Percentiles rank a stretch among this genome's conserved stretches.
These are phyloP conservation scores for Zoysia matrella DNA, from an alignment of 202 grass and related monocot genomes.

Conservation along the genomic window DNA sequence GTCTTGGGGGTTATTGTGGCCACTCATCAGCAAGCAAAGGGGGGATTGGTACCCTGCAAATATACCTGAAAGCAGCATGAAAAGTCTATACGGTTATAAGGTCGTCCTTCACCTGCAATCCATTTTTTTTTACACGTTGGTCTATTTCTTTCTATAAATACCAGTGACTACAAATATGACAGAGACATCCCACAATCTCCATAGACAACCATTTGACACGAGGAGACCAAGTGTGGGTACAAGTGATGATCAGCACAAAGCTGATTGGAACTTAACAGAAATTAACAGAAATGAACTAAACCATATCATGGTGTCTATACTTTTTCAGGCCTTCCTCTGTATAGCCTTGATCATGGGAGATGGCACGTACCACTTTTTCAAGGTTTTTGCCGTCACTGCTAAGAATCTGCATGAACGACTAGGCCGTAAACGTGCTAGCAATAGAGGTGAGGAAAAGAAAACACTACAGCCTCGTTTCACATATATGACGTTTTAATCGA, in stretches of 20 bases:
- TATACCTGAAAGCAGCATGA: conserved; percentile 79
- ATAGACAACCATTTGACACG: neutral
- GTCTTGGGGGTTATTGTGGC: conserved; percentile 96
- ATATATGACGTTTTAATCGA: neutral
- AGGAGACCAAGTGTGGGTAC: neutral
- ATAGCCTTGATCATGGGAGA: conserved; percentile 81
- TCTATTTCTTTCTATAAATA: neutral
- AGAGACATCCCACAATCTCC: neutral
- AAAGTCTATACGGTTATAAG: conserved; percentile 94
- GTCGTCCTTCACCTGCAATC: conserved; percentile 31
- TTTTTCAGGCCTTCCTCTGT: conserved; percentile 68
- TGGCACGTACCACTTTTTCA: conserved; percentile 74
- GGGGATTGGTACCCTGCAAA: conserved; percentile 82
- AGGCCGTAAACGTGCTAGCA: conserved; percentile 27
- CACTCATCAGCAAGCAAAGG: conserved; percentile 75
- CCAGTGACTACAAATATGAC: neutral
- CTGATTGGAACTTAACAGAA: neutral
- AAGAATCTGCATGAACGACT: conserved; percentile 48
- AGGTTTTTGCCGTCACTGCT: conserved; percentile 52
- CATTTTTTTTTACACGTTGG: neutral
- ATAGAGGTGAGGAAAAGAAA: conserved; percentile 28
- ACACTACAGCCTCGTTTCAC: neutral
- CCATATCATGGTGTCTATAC: neutral
- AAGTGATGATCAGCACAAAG: neutral
- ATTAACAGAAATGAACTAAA: neutral